Evolutionary conservation across 768 basidiomycete species (phyloP), one percentile per base, ranked within the genome.

Genomic region (Daedaleopsis nitida): DNA sequence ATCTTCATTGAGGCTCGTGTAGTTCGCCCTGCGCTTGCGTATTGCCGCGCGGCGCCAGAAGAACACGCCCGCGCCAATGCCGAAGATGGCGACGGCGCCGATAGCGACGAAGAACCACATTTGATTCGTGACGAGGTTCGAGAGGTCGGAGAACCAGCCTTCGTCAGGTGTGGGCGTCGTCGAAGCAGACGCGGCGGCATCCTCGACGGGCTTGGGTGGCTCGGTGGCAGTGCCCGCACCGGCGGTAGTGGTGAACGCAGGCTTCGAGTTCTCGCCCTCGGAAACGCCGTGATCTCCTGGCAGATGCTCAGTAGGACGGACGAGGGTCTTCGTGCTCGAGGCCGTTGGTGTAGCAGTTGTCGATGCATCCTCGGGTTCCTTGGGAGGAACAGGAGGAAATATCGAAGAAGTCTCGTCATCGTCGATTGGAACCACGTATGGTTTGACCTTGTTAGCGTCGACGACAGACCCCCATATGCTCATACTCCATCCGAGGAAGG

Each of bases 61-160:
- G 82, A 92, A 95, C 27, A 89, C 69, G 0, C 82, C 89, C 5
- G 81, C 81, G 12, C 81, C 84, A 24, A 88, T 75, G 34, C 85
- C 89, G 69, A 96, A 94, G 48, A 96, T 65, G 4, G 86, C 73
- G 13, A 97, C 89, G 12, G 85, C 81, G n/a, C 86, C 86, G n/a
- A 90, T 76, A 1, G 94, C 92, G 58, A 86, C 88, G 61, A 95
- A 94, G 75, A 97, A 85, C 96, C 96, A 98, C 62, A 86, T 91
- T 62, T 91, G 88, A 66, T 80, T 87, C 11, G 85, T 83, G 52
- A 91, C 78, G 24, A 96, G 83, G 59, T 82, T 84, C 2, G 84
- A 82, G 78, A 96, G 84, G 65, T 86, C 86, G 1, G 90, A 80
- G 78, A 93, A 94, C 88, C 91, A 94, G 59, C 91, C 92, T 70